A percentile compares a stretch with the other conserved stretches of the same genome.
phyloP scores from a whole-genome alignment of 2,329 filamentous ascomycete genomes.

The Sarocladiaceae sp. region DNA sequence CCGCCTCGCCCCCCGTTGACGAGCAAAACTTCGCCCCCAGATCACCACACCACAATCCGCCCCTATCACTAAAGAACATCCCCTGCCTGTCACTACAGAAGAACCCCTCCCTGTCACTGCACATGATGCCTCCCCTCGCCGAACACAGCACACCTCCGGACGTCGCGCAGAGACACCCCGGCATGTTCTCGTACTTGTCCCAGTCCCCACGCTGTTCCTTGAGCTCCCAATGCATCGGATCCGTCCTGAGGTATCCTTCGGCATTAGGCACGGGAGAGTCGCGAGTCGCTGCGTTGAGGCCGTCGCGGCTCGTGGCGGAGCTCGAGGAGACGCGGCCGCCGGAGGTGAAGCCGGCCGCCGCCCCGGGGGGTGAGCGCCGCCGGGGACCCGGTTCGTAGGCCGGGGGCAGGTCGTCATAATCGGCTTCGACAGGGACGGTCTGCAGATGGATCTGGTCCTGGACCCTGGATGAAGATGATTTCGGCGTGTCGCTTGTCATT shows the following conservation, averaged over 20 bases:
- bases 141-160: not conserved
- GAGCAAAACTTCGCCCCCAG: not conserved
- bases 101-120: not conserved
- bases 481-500: too few relatives aligned
- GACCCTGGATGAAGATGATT: too few relatives aligned
- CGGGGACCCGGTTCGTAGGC: too few relatives aligned
- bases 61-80: conserved; percentile 1
- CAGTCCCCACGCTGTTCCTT: conserved; percentile 11
- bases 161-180: conserved; percentile 9
- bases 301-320: too few relatives aligned
- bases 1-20: not conserved
- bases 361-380: too few relatives aligned
- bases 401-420: too few relatives aligned
- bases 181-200: conserved; percentile 7
- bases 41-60: conserved; percentile 1
- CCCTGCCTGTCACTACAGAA: conserved; percentile 1
- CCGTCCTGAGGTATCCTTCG: not conserved
- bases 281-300: too few relatives aligned
- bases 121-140: not conserved
- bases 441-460: too few relatives aligned
- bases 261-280: not conserved
- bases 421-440: too few relatives aligned
- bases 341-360: too few relatives aligned
- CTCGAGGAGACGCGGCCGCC: too few relatives aligned
- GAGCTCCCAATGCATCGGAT: conserved; percentile 12